phyloP scores from a whole-genome alignment of 768 basidiomycete species.

The Rhodotorula diobovata region DNA sequence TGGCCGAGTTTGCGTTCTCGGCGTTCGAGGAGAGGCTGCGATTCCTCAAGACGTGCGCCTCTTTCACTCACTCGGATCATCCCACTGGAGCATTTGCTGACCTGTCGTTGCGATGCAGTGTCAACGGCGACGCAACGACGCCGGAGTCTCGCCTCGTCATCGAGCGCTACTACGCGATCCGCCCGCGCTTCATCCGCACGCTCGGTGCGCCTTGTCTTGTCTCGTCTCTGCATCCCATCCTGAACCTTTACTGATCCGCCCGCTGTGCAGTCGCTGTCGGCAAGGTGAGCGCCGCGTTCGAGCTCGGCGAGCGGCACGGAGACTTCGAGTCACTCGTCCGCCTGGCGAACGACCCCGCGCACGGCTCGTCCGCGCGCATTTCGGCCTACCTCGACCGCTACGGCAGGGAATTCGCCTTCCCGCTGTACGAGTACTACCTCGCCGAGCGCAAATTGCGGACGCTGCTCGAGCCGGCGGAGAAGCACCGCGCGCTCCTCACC shows the following conservation, averaged over 20 bases:
- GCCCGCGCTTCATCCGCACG: conserved; percentile 72
- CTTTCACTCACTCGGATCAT: background rate
- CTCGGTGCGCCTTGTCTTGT: conserved; percentile 58
- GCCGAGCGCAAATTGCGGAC: conserved; percentile 61
- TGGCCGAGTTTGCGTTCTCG: conserved; percentile 45
- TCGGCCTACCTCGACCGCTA: conserved; percentile 70
- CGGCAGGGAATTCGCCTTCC: conserved; percentile 69
- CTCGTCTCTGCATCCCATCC: background rate
- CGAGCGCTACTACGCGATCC: conserved; percentile 64
- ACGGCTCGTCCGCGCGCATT: conserved; percentile 47
- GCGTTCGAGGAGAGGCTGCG: conserved; percentile 40
- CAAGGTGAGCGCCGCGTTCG: conserved; percentile 65
- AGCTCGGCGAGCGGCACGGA: conserved; percentile 75
- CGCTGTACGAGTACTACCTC: background rate
- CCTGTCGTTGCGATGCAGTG: background rate
- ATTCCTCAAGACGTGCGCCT: conserved; percentile 26
- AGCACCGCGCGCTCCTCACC: conserved; percentile 63
- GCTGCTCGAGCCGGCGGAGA: conserved; percentile 70
- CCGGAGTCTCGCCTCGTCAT: conserved; percentile 61
- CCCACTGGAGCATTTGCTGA: no score
- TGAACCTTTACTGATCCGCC: background rate
- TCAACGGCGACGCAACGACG: conserved; percentile 48
- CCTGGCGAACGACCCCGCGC: conserved; percentile 64
- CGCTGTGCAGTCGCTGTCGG: conserved; percentile 59
- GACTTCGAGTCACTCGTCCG: conserved; percentile 82